A percentile compares a stretch with the other conserved stretches of the same genome.
These are phyloP conservation scores for Cicer yamashitae DNA, from an alignment of 306 rosid genomes.

Conservation along the genomic window DNA sequence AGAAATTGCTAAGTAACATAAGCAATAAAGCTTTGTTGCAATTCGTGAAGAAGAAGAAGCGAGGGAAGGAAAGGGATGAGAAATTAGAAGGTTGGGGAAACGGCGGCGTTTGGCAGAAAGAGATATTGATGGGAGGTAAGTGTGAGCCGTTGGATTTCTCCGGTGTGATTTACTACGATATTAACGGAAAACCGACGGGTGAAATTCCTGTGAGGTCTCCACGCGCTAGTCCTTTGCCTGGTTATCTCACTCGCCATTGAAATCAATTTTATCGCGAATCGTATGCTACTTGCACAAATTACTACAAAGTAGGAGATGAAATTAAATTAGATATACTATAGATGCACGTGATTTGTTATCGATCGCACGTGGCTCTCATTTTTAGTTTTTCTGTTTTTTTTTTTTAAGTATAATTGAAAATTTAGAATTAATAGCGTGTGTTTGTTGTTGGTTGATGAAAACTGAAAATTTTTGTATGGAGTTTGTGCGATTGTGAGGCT, in stretches of 20 bases:
- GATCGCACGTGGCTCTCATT: not conserved
- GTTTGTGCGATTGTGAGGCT: not conserved
- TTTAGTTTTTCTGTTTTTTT: not conserved
- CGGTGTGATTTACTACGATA: constrained; percentile 76
- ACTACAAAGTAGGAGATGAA: too few relatives aligned
- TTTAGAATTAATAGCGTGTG: not conserved
- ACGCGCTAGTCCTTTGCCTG: constrained; percentile 89
- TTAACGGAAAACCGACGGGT: constrained; percentile 58
- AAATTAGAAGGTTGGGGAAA: constrained; percentile 59
- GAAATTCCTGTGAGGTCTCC: constrained; percentile 74
- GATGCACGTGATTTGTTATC: not conserved
- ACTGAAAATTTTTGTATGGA: not conserved
- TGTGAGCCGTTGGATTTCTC: constrained; percentile 87
- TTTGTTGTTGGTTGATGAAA: constrained; percentile 2
- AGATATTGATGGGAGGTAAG: constrained; percentile 89
- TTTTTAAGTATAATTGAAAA: not conserved
- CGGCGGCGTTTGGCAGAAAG: constrained; percentile 95
- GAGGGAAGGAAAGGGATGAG: not conserved
- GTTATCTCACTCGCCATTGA: constrained; percentile 58
- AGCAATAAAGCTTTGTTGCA: constrained; percentile 63
- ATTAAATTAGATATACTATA: too few relatives aligned
- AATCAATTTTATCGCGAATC: not conserved
- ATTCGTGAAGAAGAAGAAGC: constrained; percentile 45
- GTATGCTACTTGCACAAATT: not conserved
- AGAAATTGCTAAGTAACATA: constrained; percentile 68